Base-by-base conservation (phyloP, 805 yeast species). In the Clavispora asparagi region DNA sequence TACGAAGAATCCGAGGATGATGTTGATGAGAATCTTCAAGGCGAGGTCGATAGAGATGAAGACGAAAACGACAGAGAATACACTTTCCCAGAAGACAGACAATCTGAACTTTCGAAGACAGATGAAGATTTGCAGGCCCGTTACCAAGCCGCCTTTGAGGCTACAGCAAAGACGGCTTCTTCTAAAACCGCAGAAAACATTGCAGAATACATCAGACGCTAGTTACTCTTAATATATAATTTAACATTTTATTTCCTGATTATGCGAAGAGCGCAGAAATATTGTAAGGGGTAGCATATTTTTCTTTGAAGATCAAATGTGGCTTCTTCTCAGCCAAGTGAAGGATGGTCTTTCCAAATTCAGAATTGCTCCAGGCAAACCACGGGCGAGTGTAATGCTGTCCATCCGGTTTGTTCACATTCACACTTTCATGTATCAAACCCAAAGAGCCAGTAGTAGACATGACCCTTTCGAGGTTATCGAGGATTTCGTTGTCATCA, bases 291-390 rank as follows among this genome's bases (percentile, higher is more conserved):
- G 42, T 17, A 1, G 61, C 50, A 44, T 54, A 68, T 41, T 73
- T 72, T 2, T 70, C 63, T 39, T 76, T 77, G 57, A 87, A 83
- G 12, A 88, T 77, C 52, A 87, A 65, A 57, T 85, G 78, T 0
- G 95, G 95, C 59, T 85, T 86, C 43, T 85, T 68, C 47, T 74
- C 67, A 2, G 92, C 90, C 50, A 89, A 66, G 56, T 87, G 84
- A 40, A 89, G 62, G n/a, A 89, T 83, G 0, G 95, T 84, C 63
- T 87, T 87, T 17, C 90, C 96, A 67, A 89, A 87, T 64, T 90
- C 96, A 1, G 95, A 82, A 60, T 89, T 89, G 55, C 95, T 86
- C 97, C 97, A 89, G 6, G 95, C 85, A 69, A 90, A 90, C 97
- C 97, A 89, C 2, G 94, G 79, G 49, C 97, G 70, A 0, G 96